Evolutionary conservation across 306 rosid species (phyloP), one percentile per base, ranked within the genome.

Genomic region (Castanea crenata): DNA sequence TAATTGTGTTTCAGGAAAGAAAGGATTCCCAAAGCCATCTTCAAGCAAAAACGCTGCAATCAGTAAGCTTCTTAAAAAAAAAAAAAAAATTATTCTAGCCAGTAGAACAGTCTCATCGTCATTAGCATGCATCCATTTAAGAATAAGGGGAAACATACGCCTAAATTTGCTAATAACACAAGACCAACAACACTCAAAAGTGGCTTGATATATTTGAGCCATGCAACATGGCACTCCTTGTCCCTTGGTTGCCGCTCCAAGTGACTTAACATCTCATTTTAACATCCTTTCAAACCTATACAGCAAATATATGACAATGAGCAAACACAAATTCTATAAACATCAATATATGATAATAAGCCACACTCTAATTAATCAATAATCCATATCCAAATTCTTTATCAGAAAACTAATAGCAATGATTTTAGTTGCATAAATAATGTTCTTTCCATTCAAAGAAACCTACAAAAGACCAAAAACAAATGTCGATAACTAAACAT

Each of bases 181-280:
- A 94, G 83, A 67, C 97, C 97, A 74, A 86, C 83, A 74, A 86
- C 83, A 74, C 78, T 84, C 78, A 95, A 85, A 75, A 92, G 80
- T 20, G 89, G 81, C 70, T 85, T 91, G 12, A 80, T 78, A 85
- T 75, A 83, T 84, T 87, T 86, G 81, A 92, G 97, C 99, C 99
- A 92, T 25, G 85, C 87, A 80, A 92, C 76, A 72, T 92, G 96
- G 14, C 95, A 92, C 67, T 95, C 97, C 89, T 83, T 92, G 85
- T 91, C 89, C 75, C 90, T 89, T 55, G 98, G 97, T 75, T 86
- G 97, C 75, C 98, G 96, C 85, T 92, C 99, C 89, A 95, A 82
- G 87, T 95, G 99, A 86, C 91, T 87, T 75, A 95, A 80, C n/a
- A n/a, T n/a, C n/a, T n/a, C n/a, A n/a, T n/a, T n/a, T n/a, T n/a